These are phyloP conservation scores for Trichoderma atrobrunneum DNA, from an alignment of 2,329 filamentous ascomycete genomes.

Conservation along the genomic window DNA sequence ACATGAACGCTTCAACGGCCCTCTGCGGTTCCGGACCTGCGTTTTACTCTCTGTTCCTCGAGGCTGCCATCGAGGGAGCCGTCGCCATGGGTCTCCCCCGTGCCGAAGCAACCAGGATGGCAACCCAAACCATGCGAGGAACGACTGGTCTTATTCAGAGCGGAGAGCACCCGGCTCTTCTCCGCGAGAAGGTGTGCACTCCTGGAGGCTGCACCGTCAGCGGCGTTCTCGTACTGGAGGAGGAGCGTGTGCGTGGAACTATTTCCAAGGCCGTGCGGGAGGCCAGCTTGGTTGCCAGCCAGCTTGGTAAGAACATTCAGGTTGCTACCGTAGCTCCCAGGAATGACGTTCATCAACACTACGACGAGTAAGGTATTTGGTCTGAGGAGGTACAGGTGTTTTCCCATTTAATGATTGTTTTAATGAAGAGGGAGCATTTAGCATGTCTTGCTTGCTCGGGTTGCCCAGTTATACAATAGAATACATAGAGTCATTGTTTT, in stretches of 20 bases:
- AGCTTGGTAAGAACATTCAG: constrained; percentile 48
- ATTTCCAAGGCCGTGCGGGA: constrained; percentile 68
- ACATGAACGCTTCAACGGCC: constrained; percentile 72
- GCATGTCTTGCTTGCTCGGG: constrained; percentile 8
- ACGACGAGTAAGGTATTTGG: not conserved
- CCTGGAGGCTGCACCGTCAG: constrained; percentile 77
- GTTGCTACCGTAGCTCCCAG: constrained; percentile 37
- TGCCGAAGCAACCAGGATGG: constrained; percentile 71
- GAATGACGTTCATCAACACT: constrained; percentile 19
- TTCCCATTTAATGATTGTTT: not conserved
- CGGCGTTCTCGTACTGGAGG: constrained; percentile 70
- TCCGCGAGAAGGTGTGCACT: constrained; percentile 74
- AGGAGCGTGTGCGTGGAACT: constrained; percentile 65
- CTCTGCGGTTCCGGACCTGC: constrained; percentile 73
- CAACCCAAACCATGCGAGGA: constrained; percentile 74
- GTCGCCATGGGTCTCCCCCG: constrained; percentile 76
- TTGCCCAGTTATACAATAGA: constrained; percentile 16
- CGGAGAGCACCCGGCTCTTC: constrained; percentile 71
- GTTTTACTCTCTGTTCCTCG: constrained; percentile 72
- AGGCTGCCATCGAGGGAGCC: constrained; percentile 72
- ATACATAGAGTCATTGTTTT: constrained; percentile 18
- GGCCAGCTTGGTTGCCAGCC: constrained; percentile 66
- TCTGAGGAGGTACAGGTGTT: not conserved
- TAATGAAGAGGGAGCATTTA: not conserved
- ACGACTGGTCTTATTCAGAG: constrained; percentile 65